These are phyloP conservation scores for Jacaranda mimosifolia DNA, from an alignment of 257 asterid species.

Conservation along the genomic window DNA sequence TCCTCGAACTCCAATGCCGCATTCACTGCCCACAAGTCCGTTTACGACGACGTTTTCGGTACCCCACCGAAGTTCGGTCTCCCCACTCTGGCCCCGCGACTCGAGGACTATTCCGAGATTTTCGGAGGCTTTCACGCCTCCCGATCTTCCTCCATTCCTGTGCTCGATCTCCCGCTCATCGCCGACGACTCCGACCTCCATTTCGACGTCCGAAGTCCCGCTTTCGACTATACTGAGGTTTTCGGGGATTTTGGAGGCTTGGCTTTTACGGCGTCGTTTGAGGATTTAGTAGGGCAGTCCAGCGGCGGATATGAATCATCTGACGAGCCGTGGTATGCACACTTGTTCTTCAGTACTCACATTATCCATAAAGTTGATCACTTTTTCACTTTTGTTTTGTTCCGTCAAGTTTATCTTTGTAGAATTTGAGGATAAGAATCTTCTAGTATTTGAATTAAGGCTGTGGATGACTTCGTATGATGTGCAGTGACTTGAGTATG, in stretches of 20 bases:
- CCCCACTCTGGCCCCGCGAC: constrained; percentile 78
- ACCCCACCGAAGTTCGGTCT: constrained; percentile 62
- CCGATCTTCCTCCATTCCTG: constrained; percentile 79
- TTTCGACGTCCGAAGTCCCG: constrained; percentile 53
- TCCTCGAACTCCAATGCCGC: constrained; percentile 50
- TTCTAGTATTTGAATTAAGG: neutral
- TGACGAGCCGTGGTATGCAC: constrained; percentile 68
- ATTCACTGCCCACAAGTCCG: constrained; percentile 62
- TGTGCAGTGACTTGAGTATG: constrained; percentile 4
- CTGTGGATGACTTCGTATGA: neutral
- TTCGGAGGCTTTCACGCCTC: constrained; percentile 84
- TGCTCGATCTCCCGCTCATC: constrained; percentile 69
- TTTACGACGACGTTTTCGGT: constrained; percentile 86
- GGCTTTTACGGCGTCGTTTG: constrained; percentile 58
- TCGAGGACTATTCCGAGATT: constrained; percentile 84
- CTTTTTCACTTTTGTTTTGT: neutral
- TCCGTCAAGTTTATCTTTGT: constrained; percentile 5
- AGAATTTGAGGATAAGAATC: neutral
- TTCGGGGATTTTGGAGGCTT: constrained; percentile 61
- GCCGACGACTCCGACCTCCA: constrained; percentile 45
- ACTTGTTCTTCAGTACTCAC: neutral
- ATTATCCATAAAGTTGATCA: constrained; percentile 2
- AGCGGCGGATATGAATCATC: constrained; percentile 68
- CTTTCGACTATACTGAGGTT: constrained; percentile 76
- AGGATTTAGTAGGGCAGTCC: constrained; percentile 63